Evolutionary conservation across 345 rosid genomes (phyloP).

Genomic region (Linum lewisii): DNA sequence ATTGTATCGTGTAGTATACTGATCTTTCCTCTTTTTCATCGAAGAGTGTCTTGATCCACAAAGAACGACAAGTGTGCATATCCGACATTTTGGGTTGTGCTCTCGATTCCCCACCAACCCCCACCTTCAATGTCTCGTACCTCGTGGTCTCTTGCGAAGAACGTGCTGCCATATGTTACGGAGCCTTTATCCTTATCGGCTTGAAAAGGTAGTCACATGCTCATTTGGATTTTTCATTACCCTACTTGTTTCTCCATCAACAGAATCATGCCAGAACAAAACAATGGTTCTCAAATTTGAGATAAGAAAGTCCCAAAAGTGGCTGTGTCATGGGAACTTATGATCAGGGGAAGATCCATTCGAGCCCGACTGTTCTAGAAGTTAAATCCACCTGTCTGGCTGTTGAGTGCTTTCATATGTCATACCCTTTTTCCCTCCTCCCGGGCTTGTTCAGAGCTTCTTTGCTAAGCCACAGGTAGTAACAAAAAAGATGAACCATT

Average conservation of each 20-base stretch:
- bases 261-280: too few species aligned
- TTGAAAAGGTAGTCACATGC: conserved; percentile 95
- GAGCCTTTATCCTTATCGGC: conserved; percentile 95
- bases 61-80: conserved; percentile 29
- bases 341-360: conserved; percentile 94
- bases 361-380: conserved; percentile 93
- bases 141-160: conserved; percentile 63
- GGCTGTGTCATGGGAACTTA: conserved; percentile 29
- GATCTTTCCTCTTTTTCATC: conserved; percentile 59
- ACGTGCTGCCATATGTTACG: conserved; percentile 98
- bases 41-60: conserved; percentile 44
- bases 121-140: conserved; percentile 60
- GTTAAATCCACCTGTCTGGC: conserved; percentile 99
- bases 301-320: neutral
- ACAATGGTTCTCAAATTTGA: neutral
- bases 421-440: conserved; percentile 82
- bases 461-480: conserved; percentile 82
- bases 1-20: conserved; percentile 35
- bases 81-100: conserved; percentile 31
- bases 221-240: conserved; percentile 84
- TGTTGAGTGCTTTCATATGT: conserved; percentile 93
- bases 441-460: conserved; percentile 73
- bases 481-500: conserved; percentile 42
- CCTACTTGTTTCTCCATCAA: conserved; percentile 85
- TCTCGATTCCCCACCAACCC: conserved; percentile 29